Conservation (phyloP, 139 green algal genomes). For the Picochlorum sp. region DNA sequence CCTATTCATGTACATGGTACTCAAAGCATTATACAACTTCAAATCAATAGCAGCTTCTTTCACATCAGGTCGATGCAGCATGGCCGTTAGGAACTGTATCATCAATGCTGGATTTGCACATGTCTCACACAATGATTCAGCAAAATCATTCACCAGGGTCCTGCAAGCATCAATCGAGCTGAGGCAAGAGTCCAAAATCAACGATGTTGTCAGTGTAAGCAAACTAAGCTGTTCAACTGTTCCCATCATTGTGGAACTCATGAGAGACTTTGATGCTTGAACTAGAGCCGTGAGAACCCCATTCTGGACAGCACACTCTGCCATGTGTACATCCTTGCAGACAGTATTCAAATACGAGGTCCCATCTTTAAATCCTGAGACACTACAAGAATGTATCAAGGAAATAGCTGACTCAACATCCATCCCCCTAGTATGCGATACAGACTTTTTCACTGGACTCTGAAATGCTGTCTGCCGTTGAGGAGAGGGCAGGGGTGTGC, state of each 20-base stretch:
- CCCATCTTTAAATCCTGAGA: constrained; percentile 19
- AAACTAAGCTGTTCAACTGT: constrained; percentile 20
- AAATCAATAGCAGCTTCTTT: constrained; percentile 19
- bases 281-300: constrained; percentile 23
- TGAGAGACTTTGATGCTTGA: constrained; percentile 14
- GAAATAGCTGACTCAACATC: constrained; percentile 4
- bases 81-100: constrained; percentile 14
- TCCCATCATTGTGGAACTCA: constrained; percentile 18
- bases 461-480: neutral
- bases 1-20: constrained; percentile 7
- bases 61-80: constrained; percentile 26
- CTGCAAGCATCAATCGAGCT: constrained; percentile 11
- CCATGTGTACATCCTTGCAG: neutral
- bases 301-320: neutral
- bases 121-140: constrained; percentile 7
- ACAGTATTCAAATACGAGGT: constrained; percentile 18
- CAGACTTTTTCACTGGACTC: constrained; percentile 22
- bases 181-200: constrained; percentile 16
- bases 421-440: neutral
- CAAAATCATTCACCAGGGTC: constrained; percentile 9
- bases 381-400: constrained; percentile 2
- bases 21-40: constrained; percentile 6
- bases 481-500: neutral
- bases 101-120: constrained; percentile 28
- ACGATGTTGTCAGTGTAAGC: constrained; percentile 9